These are phyloP conservation scores for Scalesia atractyloides DNA, from an alignment of 129 eudicot genomes.

Conservation along the genomic window DNA sequence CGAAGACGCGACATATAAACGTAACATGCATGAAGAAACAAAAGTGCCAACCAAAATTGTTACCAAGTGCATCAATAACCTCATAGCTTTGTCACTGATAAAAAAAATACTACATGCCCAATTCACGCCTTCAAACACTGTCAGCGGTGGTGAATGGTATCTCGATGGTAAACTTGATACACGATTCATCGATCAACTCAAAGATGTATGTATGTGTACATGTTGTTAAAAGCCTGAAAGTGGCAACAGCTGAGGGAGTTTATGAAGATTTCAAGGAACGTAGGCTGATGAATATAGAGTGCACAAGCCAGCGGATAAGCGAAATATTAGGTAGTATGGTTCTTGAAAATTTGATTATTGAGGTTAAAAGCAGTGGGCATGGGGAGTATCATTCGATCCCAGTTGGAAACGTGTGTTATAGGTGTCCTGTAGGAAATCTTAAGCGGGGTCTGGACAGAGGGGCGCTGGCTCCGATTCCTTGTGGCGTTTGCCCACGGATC, in stretches of 20 bases:
- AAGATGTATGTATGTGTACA: constrained; percentile 14
- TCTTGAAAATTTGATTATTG: constrained; percentile 59
- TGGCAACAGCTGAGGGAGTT: constrained; percentile 49
- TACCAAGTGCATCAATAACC: constrained; percentile 19
- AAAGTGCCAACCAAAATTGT: not conserved
- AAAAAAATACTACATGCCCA: constrained; percentile 49
- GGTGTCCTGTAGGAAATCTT: constrained; percentile 29
- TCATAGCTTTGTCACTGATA: constrained; percentile 25
- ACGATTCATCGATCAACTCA: constrained; percentile 35
- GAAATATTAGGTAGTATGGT: constrained; percentile 56
- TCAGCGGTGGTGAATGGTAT: constrained; percentile 75
- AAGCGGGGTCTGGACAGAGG: constrained; percentile 32
- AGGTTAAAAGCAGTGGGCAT: constrained; percentile 71
- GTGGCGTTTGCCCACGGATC: constrained; percentile 70
- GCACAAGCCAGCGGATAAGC: constrained; percentile 39
- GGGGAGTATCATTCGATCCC: constrained; percentile 62
- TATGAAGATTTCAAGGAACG: constrained; percentile 21
- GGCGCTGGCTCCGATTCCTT: constrained; percentile 65
- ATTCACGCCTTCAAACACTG: constrained; percentile 51
- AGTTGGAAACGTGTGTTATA: constrained; percentile 60
- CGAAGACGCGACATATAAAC: not conserved
- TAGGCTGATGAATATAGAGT: not conserved
- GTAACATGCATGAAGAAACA: not conserved
- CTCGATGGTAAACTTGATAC: constrained; percentile 54
- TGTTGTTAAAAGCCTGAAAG: constrained; percentile 34